Evolutionary conservation across 805 yeast species (phyloP), one percentile per base, ranked within the genome.

Genomic region (Kodamaea lidongshanica): DNA sequence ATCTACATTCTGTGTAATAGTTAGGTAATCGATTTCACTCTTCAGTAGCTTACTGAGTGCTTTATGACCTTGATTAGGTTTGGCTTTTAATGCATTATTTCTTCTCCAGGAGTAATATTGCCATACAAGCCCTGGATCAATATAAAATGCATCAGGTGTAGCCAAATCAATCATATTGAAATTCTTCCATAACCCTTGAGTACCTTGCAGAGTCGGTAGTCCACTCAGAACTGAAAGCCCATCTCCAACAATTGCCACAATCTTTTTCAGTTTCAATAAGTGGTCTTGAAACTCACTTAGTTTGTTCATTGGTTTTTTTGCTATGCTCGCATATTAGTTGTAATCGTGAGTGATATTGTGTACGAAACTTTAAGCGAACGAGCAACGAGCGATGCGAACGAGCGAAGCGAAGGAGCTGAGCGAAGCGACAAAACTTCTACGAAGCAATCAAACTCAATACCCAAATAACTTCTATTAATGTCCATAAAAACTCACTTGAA

Each of bases 121-220:
- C 96, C 96, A 86, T 6, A 87, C 95, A 7, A 85, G 61, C 0
- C 84, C 83, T 0, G 96, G 95, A 48, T 86, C 88, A 12, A 65
- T 62, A 36, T 77, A 72, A 51, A 87, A 86, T 4, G 95, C 95
- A 48, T 86, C 95, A 1, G 94, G 95, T 0, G 95, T 86, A 6
- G 95, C 95, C 25, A 87, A 61, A 46, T 86, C 95, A 25, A 83
- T 77, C 43, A 87, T 76, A 30, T 79, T 79, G 56, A 74, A 80
- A 38, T 74, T 74, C 37, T 74, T 67, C 95, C 95, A 86, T 16
- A 79, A 58, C 0, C 92, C 89, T 29, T 77, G 77, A 1, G 77
- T 54, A 6, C 85, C 85, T 29, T 86, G 60, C 47, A 78, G 81
- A 0, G 89, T 79, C 4, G 83, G 74, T 10, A 86, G 58, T 0